Evolutionary conservation across 225 moss, liverwort and hornwort genomes (phyloP), one percentile per base, ranked within the genome.

Genomic region (Physcomitrium patens): DNA sequence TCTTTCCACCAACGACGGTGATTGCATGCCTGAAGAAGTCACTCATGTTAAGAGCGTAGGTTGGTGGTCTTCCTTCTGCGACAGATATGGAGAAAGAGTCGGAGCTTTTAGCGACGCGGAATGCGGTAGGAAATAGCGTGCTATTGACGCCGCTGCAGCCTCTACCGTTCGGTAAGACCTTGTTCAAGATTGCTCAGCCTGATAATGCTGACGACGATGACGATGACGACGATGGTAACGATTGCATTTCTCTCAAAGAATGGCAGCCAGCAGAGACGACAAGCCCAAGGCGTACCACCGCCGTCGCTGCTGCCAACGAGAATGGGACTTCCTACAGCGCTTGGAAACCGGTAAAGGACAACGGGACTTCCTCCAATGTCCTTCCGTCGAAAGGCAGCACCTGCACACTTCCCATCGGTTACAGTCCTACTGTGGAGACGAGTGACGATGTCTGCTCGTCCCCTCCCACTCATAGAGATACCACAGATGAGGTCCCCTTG

Each of bases 21-120:
- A 37, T 19, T 17, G 60, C 65, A 14, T 65, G 27, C 61, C 50
- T 52, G 68, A 44, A 73, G 69, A 20, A 58, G 9, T 18, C 15
- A 41, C 43, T 10, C 67, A 18, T 55, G 8, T 55, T 74, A 66
- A 55, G 61, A 49, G 28, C 71, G n/a, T 68, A 3, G 12, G 26
- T 68, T 78, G 41, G 37, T 71, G 15, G 1, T 3, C 41, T 27
- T 73, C 27, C 31, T 37, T 42, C 43, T 79, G 43, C 46, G 3
- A 67, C 77, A 82, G 82, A 56, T 28, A 87, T 87, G 87, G 87
- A 72, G 78, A 85, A 52, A 76, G 87, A 85, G 80, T 72, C 87
- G 20, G 87, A 85, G 80, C 79, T 82, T 18, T 27, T 43, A 52
- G 23, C 54, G 61, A 49, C 61, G 14, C 79, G 79, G 43, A 80